Percentiles rank a stretch among this genome's conserved stretches.
Evolutionary conservation across 2,329 filamentous ascomycete genomes (phyloP).

Genomic region (Fusarium tuaranense): DNA sequence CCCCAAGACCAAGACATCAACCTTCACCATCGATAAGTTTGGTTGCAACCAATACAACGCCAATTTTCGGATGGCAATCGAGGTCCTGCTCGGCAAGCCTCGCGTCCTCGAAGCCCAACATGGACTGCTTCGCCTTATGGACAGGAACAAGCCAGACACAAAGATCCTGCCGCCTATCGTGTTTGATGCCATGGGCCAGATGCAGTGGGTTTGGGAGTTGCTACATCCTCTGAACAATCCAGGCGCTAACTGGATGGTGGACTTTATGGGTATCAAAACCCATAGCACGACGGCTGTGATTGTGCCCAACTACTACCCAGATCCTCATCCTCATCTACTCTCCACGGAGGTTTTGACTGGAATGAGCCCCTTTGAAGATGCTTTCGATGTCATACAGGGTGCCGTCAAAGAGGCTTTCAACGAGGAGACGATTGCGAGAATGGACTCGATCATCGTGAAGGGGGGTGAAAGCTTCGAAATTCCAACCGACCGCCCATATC

Average conservation of each 20-base stretch:
- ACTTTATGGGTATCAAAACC: conserved; percentile 1
- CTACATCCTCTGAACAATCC: conserved; percentile 35
- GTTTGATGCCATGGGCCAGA: conserved; percentile 32
- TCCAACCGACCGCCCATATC: background rate
- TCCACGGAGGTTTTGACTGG: background rate
- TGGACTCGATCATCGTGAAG: conserved; percentile 11
- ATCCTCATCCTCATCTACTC: conserved; percentile 18
- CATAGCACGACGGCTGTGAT: conserved; percentile 16
- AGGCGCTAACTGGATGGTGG: conserved; percentile 25
- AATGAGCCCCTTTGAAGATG: background rate
- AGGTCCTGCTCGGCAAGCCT: conserved; percentile 41
- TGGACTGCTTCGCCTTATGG: conserved; percentile 27
- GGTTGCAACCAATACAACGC: conserved; percentile 44
- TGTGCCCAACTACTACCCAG: conserved; percentile 35
- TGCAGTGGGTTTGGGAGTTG: conserved; percentile 24
- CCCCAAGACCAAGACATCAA: conserved; percentile 13
- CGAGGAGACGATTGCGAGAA: background rate
- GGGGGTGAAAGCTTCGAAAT: background rate
- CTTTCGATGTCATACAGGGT: background rate
- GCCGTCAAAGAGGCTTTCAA: conserved; percentile 19
- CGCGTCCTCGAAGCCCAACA: conserved; percentile 19
- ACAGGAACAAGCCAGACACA: conserved; percentile 13
- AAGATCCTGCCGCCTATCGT: background rate
- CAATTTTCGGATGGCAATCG: conserved; percentile 40
- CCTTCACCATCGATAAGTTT: conserved; percentile 30